Evolutionary conservation across 2,329 filamentous ascomycete species (phyloP).

Genomic region (Neoarthrinium moseri): DNA sequence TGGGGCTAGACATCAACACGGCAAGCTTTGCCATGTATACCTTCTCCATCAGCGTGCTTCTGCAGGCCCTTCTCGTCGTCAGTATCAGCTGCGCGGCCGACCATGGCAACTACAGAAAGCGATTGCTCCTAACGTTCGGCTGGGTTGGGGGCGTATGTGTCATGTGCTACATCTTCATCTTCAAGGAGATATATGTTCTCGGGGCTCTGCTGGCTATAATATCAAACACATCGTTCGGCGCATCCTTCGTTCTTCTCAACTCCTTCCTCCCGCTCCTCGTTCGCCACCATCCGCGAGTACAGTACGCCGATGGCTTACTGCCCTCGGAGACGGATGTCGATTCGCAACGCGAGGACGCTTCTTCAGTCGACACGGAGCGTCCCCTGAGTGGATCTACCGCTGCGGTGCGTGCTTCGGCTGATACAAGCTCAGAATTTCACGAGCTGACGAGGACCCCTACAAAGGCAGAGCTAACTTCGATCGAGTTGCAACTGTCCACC

Average conservation of each 20-base stretch:
- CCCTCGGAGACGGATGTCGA: slow-evolving; percentile 28
- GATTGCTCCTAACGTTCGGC: slow-evolving; percentile 80
- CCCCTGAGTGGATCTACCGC: slow-evolving; percentile 41
- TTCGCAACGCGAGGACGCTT: slow-evolving; percentile 29
- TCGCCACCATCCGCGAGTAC: slow-evolving; percentile 68
- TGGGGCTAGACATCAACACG: slow-evolving; percentile 88
- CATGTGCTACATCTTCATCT: slow-evolving; percentile 83
- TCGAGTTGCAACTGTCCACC: slow-evolving; percentile 79
- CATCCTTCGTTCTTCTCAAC: slow-evolving; percentile 92
- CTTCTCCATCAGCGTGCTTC: slow-evolving; percentile 85
- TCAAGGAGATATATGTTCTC: slow-evolving; percentile 73
- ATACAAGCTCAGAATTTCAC: slow-evolving; percentile 23
- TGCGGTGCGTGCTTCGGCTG: slow-evolving; percentile 41
- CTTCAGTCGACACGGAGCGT: slow-evolving; percentile 21
- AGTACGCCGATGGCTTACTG: slow-evolving; percentile 23
- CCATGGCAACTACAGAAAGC: slow-evolving; percentile 89
- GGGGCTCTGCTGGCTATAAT: slow-evolving; percentile 84
- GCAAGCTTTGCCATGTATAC: slow-evolving; percentile 98
- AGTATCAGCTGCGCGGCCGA: slow-evolving; percentile 96
- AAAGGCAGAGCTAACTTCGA: slow-evolving; percentile 52
- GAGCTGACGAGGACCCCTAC: slow-evolving; percentile 38
- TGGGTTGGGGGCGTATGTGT: slow-evolving; percentile 77
- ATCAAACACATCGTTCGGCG: slow-evolving; percentile 91
- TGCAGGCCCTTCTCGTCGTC: slow-evolving; percentile 88
- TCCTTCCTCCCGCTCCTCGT: slow-evolving; percentile 92